A percentile compares a stretch with the other conserved stretches of the same genome.
Evolutionary conservation across 2,329 filamentous ascomycete species (phyloP).

Genomic region (Pseudocercospora vitis): DNA sequence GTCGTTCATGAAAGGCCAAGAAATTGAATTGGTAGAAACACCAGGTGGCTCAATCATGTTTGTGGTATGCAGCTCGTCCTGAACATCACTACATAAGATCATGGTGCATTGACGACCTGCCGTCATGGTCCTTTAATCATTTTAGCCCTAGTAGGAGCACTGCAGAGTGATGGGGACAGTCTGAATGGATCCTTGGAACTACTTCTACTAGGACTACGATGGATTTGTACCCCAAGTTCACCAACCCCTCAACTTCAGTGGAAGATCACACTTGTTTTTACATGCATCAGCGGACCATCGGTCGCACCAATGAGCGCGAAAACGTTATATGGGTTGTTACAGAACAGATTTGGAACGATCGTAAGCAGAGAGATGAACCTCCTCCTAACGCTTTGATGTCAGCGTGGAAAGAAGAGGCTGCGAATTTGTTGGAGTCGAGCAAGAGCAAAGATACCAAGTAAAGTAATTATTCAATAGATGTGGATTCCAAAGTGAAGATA

Average conservation of each 20-base stretch:
- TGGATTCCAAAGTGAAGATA: too few species aligned
- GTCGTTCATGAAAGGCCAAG: constrained; percentile 57
- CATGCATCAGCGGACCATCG: constrained; percentile 73
- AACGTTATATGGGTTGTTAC: constrained; percentile 65
- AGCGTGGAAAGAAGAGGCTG: constrained; percentile 51
- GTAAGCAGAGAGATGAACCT: constrained; percentile 62
- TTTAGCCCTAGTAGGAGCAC: background rate
- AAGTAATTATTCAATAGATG: too few species aligned
- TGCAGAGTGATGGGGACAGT: constrained; percentile 58
- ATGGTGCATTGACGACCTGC: constrained; percentile 49
- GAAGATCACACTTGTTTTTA: constrained; percentile 66
- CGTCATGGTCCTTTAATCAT: constrained; percentile 70
- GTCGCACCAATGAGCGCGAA: constrained; percentile 63
- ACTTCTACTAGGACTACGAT: constrained; percentile 73
- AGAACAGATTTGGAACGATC: constrained; percentile 68
- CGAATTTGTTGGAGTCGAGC: constrained; percentile 31
- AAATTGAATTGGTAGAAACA: constrained; percentile 65
- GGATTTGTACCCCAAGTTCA: constrained; percentile 74
- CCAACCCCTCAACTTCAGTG: constrained; percentile 70
- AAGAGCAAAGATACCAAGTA: too few species aligned
- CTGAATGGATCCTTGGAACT: constrained; percentile 67
- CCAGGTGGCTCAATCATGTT: constrained; percentile 44
- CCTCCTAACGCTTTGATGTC: constrained; percentile 60
- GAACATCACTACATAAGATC: background rate
- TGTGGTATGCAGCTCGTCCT: constrained; percentile 49